Evolutionary conservation across 768 basidiomycete species (phyloP).

Genomic region (Mycena filopes): DNA sequence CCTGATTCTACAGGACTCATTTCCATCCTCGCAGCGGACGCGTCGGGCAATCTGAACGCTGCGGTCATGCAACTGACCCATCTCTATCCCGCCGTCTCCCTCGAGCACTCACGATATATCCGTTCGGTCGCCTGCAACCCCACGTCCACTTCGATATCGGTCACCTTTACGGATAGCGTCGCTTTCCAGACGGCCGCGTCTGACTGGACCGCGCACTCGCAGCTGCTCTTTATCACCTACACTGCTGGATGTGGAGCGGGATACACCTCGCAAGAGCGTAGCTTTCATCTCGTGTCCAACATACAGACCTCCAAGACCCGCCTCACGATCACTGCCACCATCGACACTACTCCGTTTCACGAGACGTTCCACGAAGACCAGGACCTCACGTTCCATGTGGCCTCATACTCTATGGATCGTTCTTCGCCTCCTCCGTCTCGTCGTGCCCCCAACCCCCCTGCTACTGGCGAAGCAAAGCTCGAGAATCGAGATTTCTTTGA

Average conservation of each 20-base stretch:
- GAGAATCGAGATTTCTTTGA: conserved; percentile 4
- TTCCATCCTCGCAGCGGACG: conserved; percentile 1
- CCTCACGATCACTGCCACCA: background rate
- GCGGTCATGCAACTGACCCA: conserved; percentile 3
- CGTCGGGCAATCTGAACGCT: background rate
- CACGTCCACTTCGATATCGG: background rate
- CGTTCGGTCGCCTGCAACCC: conserved; percentile 3
- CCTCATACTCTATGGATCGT: background rate
- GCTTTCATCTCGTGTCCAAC: conserved; percentile 6
- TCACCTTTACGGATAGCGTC: background rate
- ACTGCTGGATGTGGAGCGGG: background rate
- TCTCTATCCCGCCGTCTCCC: conserved; percentile 1
- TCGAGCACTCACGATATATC: background rate
- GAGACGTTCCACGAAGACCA: conserved; percentile 5
- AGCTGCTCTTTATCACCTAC: background rate
- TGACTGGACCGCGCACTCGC: background rate
- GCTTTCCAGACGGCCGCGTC: background rate
- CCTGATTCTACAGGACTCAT: background rate
- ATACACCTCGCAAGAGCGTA: background rate
- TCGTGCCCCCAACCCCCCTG: background rate
- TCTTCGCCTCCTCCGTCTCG: background rate
- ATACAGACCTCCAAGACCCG: background rate
- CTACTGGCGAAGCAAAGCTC: background rate
- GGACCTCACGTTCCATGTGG: background rate
- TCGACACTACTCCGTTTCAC: background rate